Conservation (phyloP, 1,284 basidiomycete species). For the Cryptococcus sp. region DNA sequence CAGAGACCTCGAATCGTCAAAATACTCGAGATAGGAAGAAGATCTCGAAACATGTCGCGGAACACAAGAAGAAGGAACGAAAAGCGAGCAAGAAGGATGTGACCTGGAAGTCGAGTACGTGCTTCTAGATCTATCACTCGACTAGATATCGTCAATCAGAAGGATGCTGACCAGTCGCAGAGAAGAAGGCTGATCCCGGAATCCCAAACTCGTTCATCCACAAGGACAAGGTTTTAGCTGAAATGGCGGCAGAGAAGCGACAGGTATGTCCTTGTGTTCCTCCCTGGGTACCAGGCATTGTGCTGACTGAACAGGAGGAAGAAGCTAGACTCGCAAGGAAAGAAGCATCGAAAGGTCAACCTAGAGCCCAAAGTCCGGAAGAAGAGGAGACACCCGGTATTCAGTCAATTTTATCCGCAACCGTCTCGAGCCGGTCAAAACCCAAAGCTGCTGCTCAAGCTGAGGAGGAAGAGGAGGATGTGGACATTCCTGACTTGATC, state of each 20-base stretch:
- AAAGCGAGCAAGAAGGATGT: slow-evolving; percentile 77
- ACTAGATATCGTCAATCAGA: neutral
- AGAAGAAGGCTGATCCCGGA: slow-evolving; percentile 81
- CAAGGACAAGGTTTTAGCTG: slow-evolving; percentile 94
- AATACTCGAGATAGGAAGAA: slow-evolving; percentile 70
- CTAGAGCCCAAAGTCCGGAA: slow-evolving; percentile 19
- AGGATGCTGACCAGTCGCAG: slow-evolving; percentile 46
- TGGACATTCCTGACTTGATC: slow-evolving; percentile 57
- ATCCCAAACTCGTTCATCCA: slow-evolving; percentile 97
- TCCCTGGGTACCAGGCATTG: neutral
- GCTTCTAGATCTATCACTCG: too few relatives aligned
- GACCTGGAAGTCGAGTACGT: slow-evolving; percentile 82
- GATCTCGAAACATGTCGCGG: slow-evolving; percentile 72
- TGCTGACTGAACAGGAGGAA: slow-evolving; percentile 10
- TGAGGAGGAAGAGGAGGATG: slow-evolving; percentile 8
- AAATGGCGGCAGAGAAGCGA: slow-evolving; percentile 74
- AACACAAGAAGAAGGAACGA: slow-evolving; percentile 70
- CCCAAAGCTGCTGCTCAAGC: slow-evolving; percentile 11
- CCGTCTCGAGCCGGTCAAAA: slow-evolving; percentile 20
- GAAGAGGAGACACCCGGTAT: slow-evolving; percentile 44
- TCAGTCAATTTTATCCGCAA: slow-evolving; percentile 17
- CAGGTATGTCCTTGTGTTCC: slow-evolving; percentile 52
- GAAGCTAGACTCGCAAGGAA: slow-evolving; percentile 41
- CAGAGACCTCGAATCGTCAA: slow-evolving; percentile 80
- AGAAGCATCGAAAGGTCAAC: slow-evolving; percentile 51